Evolutionary conservation across 768 basidiomycete species (phyloP).

Genomic region (Tricholoma hemisulphureum): DNA sequence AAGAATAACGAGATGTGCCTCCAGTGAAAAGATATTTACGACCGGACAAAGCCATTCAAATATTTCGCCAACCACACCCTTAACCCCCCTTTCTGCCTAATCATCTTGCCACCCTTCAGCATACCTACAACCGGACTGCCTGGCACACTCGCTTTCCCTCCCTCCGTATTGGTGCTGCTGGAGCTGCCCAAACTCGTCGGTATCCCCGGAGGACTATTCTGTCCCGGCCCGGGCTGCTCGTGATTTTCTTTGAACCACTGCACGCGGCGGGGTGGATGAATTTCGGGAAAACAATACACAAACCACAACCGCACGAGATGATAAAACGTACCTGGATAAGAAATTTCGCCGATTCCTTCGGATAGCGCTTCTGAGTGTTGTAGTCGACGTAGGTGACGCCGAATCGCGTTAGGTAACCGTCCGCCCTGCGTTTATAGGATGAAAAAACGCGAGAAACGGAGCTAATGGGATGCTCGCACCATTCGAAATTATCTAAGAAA

Average conservation of each 20-base stretch:
- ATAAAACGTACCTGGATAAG: slow-evolving; percentile 20
- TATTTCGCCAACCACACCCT: not conserved
- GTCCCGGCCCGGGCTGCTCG: slow-evolving; percentile 5
- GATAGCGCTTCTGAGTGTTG: slow-evolving; percentile 50
- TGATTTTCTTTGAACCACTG: slow-evolving; percentile 13
- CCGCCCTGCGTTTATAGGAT: slow-evolving; percentile 36
- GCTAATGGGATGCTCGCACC: slow-evolving; percentile 31
- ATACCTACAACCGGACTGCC: not conserved
- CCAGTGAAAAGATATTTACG: too few relatives aligned
- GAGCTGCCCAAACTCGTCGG: not conserved
- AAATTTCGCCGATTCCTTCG: slow-evolving; percentile 50
- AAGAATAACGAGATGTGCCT: too few relatives aligned
- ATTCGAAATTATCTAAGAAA: slow-evolving; percentile 72
- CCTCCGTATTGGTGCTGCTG: not conserved
- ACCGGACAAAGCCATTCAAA: too few relatives aligned
- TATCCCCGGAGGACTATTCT: not conserved
- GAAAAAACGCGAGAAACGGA: not conserved
- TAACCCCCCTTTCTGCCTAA: not conserved
- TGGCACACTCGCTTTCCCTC: not conserved
- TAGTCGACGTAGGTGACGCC: slow-evolving; percentile 60
- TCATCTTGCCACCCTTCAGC: not conserved
- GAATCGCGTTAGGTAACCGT: slow-evolving; percentile 55
- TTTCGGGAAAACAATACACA: not conserved
- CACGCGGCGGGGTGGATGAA: not conserved
- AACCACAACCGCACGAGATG: too few relatives aligned